phyloP scores from a whole-genome alignment of 2,329 filamentous ascomycete genomes.

The Ophiostoma novo-ulmi region DNA sequence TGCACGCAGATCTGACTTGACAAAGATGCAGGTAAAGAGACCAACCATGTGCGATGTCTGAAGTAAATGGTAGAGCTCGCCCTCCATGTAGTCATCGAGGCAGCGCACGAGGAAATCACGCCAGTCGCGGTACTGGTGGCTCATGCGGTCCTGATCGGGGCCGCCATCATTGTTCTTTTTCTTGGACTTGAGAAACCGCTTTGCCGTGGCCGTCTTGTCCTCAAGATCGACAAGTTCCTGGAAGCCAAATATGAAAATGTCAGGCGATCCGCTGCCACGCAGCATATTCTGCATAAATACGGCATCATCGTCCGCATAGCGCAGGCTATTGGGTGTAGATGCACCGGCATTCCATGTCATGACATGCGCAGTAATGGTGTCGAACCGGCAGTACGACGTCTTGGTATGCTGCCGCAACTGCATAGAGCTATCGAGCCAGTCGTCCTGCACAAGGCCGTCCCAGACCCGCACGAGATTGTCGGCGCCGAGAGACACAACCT shows the following conservation, averaged over 20 bases:
- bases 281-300: conserved; percentile 78
- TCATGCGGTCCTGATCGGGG: conserved; percentile 84
- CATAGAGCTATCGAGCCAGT: conserved; percentile 92
- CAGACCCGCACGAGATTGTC: conserved; percentile 81
- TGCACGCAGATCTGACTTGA: conserved; percentile 71
- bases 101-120: conserved; percentile 78
- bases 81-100: conserved; percentile 76
- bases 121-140: conserved; percentile 95
- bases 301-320: conserved; percentile 63
- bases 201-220: conserved; percentile 96
- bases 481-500: conserved; percentile 79
- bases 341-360: conserved; percentile 98
- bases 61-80: conserved; percentile 75
- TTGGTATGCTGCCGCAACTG: conserved; percentile 67
- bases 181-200: conserved; percentile 81
- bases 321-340: conserved; percentile 79
- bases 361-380: conserved; percentile 71
- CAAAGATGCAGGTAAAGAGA: conserved; percentile 92
- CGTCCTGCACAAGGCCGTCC: conserved; percentile 89
- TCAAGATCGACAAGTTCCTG: conserved; percentile 98
- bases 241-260: conserved; percentile 93
- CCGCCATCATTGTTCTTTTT: conserved; percentile 75
- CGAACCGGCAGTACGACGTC: conserved; percentile 67
- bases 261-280: conserved; percentile 60
- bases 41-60: conserved; percentile 89